Conservation (phyloP, 768 basidiomycete species). For the Lactarius sanguifluus region DNA sequence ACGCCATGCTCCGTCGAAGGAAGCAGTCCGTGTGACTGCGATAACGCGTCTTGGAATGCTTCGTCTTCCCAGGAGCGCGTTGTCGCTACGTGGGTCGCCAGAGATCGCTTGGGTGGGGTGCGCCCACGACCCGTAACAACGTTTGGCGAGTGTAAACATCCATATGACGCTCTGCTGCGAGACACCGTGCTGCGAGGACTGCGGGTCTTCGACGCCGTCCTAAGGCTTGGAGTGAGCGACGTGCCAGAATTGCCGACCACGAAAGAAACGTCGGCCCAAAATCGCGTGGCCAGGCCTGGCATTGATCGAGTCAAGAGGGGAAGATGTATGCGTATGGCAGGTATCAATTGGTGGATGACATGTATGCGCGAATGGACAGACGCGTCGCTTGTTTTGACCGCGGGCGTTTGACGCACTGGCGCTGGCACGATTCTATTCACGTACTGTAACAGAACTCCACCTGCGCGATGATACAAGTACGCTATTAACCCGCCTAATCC, state of each 20-base stretch:
- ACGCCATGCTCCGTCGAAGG: neutral
- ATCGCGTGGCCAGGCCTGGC: conserved; percentile 17
- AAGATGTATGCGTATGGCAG: neutral
- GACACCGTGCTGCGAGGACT: neutral
- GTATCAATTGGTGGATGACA: neutral
- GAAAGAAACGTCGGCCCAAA: conserved; percentile 23
- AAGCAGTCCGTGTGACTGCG: neutral
- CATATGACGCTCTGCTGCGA: neutral
- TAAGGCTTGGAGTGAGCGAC: neutral
- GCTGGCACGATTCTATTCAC: neutral
- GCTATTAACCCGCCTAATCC: neutral
- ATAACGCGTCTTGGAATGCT: conserved; percentile 12
- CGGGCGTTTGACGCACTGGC: neutral
- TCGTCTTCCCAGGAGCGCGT: conserved; percentile 14
- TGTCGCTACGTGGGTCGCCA: neutral
- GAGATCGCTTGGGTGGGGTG: conserved; percentile 3
- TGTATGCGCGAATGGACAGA: neutral
- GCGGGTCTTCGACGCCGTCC: conserved; percentile 1
- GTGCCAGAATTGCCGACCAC: conserved; percentile 17
- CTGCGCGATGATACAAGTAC: neutral
- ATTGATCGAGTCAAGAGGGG: neutral
- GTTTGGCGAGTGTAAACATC: neutral
- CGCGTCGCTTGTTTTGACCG: neutral
- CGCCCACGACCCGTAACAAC: neutral
- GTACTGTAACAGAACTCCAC: neutral